Evolutionary conservation across 83 land plant genomes (phyloP).

Genomic region (Isoetes engelmannii): DNA sequence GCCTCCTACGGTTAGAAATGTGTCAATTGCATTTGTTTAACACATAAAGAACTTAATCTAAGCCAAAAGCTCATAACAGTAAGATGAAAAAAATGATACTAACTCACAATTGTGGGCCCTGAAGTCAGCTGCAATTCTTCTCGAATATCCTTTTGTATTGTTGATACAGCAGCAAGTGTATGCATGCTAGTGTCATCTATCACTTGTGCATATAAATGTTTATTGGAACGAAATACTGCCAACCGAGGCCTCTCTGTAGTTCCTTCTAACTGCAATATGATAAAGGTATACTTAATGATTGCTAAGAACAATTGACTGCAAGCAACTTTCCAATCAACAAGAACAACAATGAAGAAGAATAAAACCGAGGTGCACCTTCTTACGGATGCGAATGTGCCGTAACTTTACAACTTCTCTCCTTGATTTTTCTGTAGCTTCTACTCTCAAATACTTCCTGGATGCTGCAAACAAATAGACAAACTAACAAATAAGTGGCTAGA

Average conservation of each 20-base stretch:
- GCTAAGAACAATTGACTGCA: no score
- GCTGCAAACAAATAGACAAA: no score
- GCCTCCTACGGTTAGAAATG: constrained; percentile 43
- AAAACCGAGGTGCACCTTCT: no score
- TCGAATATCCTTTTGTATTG: constrained; percentile 57
- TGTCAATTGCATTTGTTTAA: background rate
- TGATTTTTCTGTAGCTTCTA: constrained; percentile 19
- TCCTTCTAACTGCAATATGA: constrained; percentile 44
- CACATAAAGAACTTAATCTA: background rate
- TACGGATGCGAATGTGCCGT: constrained; percentile 26
- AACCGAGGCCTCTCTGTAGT: constrained; percentile 74
- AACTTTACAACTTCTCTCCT: constrained; percentile 14
- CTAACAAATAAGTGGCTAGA: no score
- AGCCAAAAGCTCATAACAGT: background rate
- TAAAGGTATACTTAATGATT: background rate
- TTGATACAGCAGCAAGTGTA: constrained; percentile 67
- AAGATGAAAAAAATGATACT: background rate
- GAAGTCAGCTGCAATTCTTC: constrained; percentile 44
- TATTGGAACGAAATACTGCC: constrained; percentile 59
- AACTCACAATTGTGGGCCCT: constrained; percentile 71
- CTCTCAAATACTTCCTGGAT: constrained; percentile 9
- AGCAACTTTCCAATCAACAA: no score
- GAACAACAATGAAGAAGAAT: background rate
- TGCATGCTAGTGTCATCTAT: constrained; percentile 80
- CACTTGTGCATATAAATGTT: constrained; percentile 68